Conservation (phyloP, 2,329 filamentous ascomycete species). For the Stagonosporopsis tanaceti region DNA sequence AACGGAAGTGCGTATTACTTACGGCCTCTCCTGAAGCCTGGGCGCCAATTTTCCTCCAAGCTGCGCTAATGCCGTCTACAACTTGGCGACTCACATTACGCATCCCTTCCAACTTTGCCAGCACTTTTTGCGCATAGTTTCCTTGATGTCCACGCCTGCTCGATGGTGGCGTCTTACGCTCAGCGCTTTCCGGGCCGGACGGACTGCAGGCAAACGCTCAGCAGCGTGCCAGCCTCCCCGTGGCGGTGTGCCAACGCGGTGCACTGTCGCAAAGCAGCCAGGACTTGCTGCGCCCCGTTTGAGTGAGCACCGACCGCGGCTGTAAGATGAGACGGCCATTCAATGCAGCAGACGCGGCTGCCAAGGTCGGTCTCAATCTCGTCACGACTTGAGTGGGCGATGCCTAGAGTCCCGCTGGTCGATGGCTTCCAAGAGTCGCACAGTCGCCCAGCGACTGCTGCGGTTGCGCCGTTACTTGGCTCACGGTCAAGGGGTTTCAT, state of each 20-base stretch:
- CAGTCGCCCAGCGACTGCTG: slow-evolving; percentile 29
- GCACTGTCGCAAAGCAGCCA: not conserved
- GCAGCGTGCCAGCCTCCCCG: not conserved
- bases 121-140: not conserved
- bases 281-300: slow-evolving; percentile 9
- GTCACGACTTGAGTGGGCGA: slow-evolving; percentile 7
- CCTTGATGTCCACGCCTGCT: slow-evolving; percentile 3
- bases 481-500: slow-evolving; percentile 27
- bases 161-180: slow-evolving; percentile 3
- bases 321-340: slow-evolving; percentile 22
- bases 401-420: slow-evolving; percentile 7
- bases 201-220: slow-evolving; percentile 3
- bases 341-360: slow-evolving; percentile 1
- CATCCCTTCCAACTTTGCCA: slow-evolving; percentile 6
- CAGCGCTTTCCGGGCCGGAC: not conserved
- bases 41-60: slow-evolving; percentile 17
- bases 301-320: slow-evolving; percentile 12
- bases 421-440: slow-evolving; percentile 28
- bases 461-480: slow-evolving; percentile 30
- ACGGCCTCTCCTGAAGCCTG: slow-evolving; percentile 3
- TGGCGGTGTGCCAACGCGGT: not conserved
- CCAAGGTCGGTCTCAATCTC: slow-evolving; percentile 16
- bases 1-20: not conserved
- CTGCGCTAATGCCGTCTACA: not conserved
- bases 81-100: slow-evolving; percentile 28